These are phyloP conservation scores for Sarocladiaceae sp. DNA, from an alignment of 2,329 filamentous ascomycete species.

Conservation along the genomic window DNA sequence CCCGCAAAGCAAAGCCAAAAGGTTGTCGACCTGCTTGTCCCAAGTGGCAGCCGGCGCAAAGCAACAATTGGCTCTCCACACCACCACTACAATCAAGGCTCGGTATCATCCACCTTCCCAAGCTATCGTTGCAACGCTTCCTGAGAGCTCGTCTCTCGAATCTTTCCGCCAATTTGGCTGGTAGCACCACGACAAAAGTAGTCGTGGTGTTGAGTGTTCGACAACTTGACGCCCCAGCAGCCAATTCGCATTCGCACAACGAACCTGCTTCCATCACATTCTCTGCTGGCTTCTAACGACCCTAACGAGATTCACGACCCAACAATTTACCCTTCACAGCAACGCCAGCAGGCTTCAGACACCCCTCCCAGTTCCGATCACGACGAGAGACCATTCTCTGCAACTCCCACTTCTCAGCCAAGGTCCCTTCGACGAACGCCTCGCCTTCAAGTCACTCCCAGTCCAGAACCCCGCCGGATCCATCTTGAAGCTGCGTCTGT, in stretches of 20 bases:
- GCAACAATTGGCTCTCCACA: constrained; percentile 4
- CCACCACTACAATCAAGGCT: neutral
- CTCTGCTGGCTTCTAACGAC: constrained; percentile 42
- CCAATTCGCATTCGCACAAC: constrained; percentile 32
- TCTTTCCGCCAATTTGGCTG: neutral
- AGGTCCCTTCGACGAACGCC: constrained; percentile 48
- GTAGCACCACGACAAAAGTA: constrained; percentile 1
- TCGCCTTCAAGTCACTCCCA: constrained; percentile 42
- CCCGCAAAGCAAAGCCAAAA: neutral
- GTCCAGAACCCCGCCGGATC: constrained; percentile 36
- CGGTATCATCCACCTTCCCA: neutral
- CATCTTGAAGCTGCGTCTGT: constrained; percentile 44
- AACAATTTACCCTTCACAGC: constrained; percentile 34
- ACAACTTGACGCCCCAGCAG: constrained; percentile 45
- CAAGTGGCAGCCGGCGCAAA: constrained; percentile 4
- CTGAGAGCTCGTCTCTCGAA: neutral
- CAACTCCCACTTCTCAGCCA: constrained; percentile 41
- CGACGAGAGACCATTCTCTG: constrained; percentile 32
- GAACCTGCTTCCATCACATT: constrained; percentile 41
- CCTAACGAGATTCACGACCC: constrained; percentile 51
- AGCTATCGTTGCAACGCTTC: neutral
- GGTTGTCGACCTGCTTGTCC: neutral
- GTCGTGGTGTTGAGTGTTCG: constrained; percentile 32
- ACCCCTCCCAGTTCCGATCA: constrained; percentile 29
- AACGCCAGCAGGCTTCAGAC: constrained; percentile 37